A percentile compares a stretch with the other conserved stretches of the same genome.
Conservation (phyloP, 2,329 filamentous ascomycete species). For the Fusarium oxysporum region DNA sequence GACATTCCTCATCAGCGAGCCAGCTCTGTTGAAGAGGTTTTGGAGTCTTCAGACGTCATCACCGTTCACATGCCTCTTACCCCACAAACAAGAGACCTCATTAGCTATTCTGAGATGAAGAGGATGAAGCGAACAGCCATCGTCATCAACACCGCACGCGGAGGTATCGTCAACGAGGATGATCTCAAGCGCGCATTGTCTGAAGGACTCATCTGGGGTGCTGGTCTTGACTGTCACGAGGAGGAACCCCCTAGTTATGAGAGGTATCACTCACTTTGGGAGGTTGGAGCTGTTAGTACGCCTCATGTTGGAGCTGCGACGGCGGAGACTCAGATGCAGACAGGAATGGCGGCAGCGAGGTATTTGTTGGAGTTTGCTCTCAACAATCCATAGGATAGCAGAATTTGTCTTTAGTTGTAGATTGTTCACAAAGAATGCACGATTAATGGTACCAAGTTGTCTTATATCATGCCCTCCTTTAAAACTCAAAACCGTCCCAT, state of each 20-base stretch:
- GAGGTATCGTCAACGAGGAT: conserved; percentile 54
- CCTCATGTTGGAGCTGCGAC: conserved; percentile 62
- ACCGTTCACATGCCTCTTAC: conserved; percentile 54
- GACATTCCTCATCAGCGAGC: conserved; percentile 50
- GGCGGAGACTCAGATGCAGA: conserved; percentile 47
- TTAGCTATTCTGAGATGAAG: conserved; percentile 47
- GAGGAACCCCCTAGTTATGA: conserved; percentile 53
- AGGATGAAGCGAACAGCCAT: conserved; percentile 55
- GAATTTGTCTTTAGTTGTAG: fast-evolving
- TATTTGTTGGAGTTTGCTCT: conserved; percentile 38
- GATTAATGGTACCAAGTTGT: neutral
- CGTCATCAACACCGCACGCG: conserved; percentile 55
- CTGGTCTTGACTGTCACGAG: conserved; percentile 55
- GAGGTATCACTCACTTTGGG: conserved; percentile 51
- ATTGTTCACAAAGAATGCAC: neutral
- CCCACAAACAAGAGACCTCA: conserved; percentile 47
- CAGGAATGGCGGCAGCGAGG: conserved; percentile 44
- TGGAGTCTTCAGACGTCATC: conserved; percentile 50
- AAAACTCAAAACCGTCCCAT: conserved; percentile 17
- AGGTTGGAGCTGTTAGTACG: conserved; percentile 53
- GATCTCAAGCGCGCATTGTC: conserved; percentile 49
- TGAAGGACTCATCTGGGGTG: conserved; percentile 53
- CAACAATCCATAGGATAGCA: neutral
- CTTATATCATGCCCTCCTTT: neutral
- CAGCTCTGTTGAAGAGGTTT: conserved; percentile 48